These are phyloP conservation scores for Mycena amicta DNA, from an alignment of 768 basidiomycete genomes.

Conservation along the genomic window DNA sequence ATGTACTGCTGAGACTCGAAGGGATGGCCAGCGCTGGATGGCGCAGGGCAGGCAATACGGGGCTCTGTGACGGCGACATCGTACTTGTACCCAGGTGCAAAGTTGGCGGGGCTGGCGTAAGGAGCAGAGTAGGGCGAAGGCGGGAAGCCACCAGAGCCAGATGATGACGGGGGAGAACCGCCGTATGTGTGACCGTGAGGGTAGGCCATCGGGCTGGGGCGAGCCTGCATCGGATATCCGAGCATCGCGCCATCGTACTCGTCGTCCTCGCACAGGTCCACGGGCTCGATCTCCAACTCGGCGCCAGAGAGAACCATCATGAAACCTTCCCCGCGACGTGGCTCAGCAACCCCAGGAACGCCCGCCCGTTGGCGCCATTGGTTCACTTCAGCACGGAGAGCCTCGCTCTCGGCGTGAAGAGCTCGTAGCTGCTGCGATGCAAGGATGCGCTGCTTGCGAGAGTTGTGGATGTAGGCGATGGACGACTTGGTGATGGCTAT, in stretches of 20 bases:
- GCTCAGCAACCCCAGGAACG: conserved; percentile 2
- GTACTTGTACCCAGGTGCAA: conserved; percentile 4
- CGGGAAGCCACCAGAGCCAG: conserved; percentile 1
- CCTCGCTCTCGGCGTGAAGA: conserved; percentile 14
- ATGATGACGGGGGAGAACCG: conserved; percentile 8
- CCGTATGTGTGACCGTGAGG: conserved; percentile 1
- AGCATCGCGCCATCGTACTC: conserved; percentile 7
- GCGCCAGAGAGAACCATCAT: conserved; percentile 16
- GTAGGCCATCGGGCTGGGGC: neutral
- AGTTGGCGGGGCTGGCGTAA: conserved; percentile 11
- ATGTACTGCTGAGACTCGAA: conserved; percentile 20
- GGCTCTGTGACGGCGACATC: neutral
- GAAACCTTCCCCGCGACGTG: conserved; percentile 15
- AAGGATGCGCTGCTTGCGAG: conserved; percentile 62
- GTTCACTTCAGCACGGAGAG: conserved; percentile 19
- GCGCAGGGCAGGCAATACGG: conserved; percentile 15
- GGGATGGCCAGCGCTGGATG: conserved; percentile 5
- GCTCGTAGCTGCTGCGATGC: conserved; percentile 40
- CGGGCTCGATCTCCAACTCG: conserved; percentile 16
- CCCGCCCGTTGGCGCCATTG: conserved; percentile 18
- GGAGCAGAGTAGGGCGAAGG: conserved; percentile 6
- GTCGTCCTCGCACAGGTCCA: conserved; percentile 17
- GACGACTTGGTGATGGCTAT: conserved; percentile 79
- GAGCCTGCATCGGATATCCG: conserved; percentile 1
- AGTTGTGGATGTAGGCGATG: conserved; percentile 62